phyloP scores from a whole-genome alignment of 2,329 filamentous ascomycete species.

The Venturia pyrina region DNA sequence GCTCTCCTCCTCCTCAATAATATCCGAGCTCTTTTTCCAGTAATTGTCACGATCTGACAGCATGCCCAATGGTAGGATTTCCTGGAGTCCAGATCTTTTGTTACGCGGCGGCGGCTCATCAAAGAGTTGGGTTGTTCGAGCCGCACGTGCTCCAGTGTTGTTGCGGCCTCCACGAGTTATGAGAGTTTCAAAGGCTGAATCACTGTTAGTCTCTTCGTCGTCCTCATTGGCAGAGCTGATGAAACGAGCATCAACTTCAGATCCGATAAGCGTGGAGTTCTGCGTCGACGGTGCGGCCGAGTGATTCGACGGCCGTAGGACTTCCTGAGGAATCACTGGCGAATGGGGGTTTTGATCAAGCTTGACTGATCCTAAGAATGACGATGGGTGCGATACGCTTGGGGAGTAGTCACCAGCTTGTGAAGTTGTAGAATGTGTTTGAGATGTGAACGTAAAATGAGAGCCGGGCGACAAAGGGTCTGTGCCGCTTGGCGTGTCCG shows the following conservation, averaged over 20 bases:
- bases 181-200: conserved; percentile 67
- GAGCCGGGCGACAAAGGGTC: not conserved
- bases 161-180: conserved; percentile 61
- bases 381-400: not conserved
- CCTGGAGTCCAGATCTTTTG: conserved; percentile 34
- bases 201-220: conserved; percentile 68
- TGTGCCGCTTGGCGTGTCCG: not conserved
- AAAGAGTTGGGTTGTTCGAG: conserved; percentile 67
- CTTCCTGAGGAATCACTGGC: conserved; percentile 15
- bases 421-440: not conserved
- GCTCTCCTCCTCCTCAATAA: conserved; percentile 40
- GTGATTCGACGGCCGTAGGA: conserved; percentile 37
- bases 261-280: conserved; percentile 57
- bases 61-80: conserved; percentile 38
- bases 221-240: conserved; percentile 63
- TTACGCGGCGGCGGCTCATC: conserved; percentile 55
- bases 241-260: conserved; percentile 56
- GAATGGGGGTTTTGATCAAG: conserved; percentile 10
- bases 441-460: conserved; percentile 15
- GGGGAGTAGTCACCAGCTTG: conserved; percentile 2
- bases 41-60: conserved; percentile 28
- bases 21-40: conserved; percentile 31
- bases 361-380: not conserved
- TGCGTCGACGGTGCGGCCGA: conserved; percentile 50
- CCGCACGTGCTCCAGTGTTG: conserved; percentile 54